These are phyloP conservation scores for Hanseniaspora gamundiae DNA, from an alignment of 1,139 yeast species.

Conservation along the genomic window DNA sequence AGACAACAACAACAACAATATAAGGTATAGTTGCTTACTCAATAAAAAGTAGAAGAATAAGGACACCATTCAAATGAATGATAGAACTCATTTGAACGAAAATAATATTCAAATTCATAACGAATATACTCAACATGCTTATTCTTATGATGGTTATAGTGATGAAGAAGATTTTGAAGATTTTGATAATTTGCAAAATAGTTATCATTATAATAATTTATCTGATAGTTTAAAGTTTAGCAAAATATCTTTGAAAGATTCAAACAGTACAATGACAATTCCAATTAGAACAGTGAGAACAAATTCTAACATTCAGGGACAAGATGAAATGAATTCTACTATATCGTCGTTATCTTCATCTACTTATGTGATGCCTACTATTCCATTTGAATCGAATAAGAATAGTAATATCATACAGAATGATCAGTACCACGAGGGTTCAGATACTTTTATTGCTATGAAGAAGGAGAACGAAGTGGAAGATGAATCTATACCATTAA, in stretches of 20 bases:
- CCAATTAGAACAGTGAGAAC: no score
- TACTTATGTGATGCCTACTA: not conserved
- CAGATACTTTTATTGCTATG: not conserved
- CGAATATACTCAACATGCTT: not conserved
- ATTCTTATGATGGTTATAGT: not conserved
- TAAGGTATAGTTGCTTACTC: no score
- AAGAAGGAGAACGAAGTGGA: no score
- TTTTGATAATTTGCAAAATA: not conserved
- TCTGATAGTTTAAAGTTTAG: no score
- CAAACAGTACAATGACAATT: no score
- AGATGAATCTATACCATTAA: no score
- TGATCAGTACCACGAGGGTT: not conserved
- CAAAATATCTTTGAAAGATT: no score
- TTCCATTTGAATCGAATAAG: not conserved
- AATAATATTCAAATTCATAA: not conserved
- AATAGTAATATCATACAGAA: no score
- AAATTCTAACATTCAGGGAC: not conserved
- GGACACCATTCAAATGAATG: no score
- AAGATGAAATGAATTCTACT: not conserved
- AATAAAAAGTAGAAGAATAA: no score
- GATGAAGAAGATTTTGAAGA: not conserved
- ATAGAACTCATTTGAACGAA: not conserved
- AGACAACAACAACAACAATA: not conserved
- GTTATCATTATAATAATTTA: no score
- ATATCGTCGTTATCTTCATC: slow-evolving; percentile 1